Evolutionary conservation across 495 filamentous ascomycete genomes (phyloP).

Genomic region (Pyrenopolyporus hunteri): DNA sequence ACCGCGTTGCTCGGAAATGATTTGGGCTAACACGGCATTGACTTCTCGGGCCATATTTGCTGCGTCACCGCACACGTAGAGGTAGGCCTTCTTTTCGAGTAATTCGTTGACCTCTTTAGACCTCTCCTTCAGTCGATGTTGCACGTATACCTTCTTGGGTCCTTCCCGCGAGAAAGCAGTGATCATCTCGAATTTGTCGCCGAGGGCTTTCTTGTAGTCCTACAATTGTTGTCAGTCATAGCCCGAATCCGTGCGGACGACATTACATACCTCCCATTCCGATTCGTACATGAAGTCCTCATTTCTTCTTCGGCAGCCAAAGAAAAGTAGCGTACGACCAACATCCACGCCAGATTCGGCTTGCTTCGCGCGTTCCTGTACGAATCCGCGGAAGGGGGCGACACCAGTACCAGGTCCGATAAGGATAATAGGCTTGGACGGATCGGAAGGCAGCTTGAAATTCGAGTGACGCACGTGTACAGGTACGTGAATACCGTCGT

Average conservation of each 20-base stretch:
- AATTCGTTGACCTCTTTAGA: constrained; percentile 87
- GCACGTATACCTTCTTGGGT: constrained; percentile 91
- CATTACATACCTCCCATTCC: constrained; percentile 86
- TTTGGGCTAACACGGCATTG: constrained; percentile 80
- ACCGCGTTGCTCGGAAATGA: constrained; percentile 81
- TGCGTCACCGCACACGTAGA: constrained; percentile 98
- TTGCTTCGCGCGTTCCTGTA: constrained; percentile 88
- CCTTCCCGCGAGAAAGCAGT: constrained; percentile 92
- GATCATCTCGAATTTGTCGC: constrained; percentile 84
- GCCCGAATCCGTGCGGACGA: neutral
- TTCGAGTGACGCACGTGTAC: constrained; percentile 98
- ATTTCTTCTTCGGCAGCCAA: constrained; percentile 80
- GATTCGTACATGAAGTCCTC: constrained; percentile 94
- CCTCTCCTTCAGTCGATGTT: constrained; percentile 85
- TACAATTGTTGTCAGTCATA: constrained; percentile 46
- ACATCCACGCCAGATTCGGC: constrained; percentile 82
- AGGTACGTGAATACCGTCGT: constrained; percentile 93
- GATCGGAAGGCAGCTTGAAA: constrained; percentile 98
- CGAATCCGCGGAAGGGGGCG: constrained; percentile 92
- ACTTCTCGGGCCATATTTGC: constrained; percentile 99
- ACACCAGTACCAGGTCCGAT: constrained; percentile 97
- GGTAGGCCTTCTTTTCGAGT: constrained; percentile 83
- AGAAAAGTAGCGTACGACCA: constrained; percentile 91
- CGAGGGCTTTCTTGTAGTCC: constrained; percentile 81
- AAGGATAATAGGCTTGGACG: constrained; percentile 91